Conservation (phyloP, 2,329 filamentous ascomycete species). For the Hymenoscyphus occultus region DNA sequence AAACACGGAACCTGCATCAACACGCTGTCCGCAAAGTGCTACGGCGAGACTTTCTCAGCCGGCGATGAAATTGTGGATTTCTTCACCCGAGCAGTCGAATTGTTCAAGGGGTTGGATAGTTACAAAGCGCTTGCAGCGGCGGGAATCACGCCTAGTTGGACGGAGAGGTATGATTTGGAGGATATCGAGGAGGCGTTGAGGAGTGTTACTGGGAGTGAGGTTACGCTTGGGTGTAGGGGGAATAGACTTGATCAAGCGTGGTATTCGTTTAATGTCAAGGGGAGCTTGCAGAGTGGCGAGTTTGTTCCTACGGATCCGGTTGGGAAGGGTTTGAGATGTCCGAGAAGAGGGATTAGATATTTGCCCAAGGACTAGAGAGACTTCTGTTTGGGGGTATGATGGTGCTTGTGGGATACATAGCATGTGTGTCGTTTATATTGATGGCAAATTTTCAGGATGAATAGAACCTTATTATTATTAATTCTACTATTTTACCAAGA, state of each 20-base stretch:
- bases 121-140: slow-evolving; percentile 42
- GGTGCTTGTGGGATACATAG: too few relatives aligned
- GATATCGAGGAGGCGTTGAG: slow-evolving; percentile 44
- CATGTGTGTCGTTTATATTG: too few relatives aligned
- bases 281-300: slow-evolving; percentile 18
- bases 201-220: slow-evolving; percentile 43
- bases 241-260: slow-evolving; percentile 49
- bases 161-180: slow-evolving; percentile 40
- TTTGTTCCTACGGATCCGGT: slow-evolving; percentile 19
- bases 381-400: neutral
- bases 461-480: too few relatives aligned
- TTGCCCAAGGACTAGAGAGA: slow-evolving; percentile 4
- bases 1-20: slow-evolving; percentile 72
- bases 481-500: too few relatives aligned
- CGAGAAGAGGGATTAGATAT: slow-evolving; percentile 13
- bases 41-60: slow-evolving; percentile 38
- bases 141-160: slow-evolving; percentile 51
- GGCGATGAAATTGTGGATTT: slow-evolving; percentile 60
- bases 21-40: slow-evolving; percentile 66
- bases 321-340: slow-evolving; percentile 15
- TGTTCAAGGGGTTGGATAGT: slow-evolving; percentile 62
- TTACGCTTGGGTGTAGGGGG: slow-evolving; percentile 45
- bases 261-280: slow-evolving; percentile 37
- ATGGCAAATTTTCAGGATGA: too few relatives aligned
- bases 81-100: slow-evolving; percentile 59